Evolutionary conservation across 306 rosid species (phyloP), one percentile per base, ranked within the genome.

Genomic region (Lathyrus tuberosus): DNA sequence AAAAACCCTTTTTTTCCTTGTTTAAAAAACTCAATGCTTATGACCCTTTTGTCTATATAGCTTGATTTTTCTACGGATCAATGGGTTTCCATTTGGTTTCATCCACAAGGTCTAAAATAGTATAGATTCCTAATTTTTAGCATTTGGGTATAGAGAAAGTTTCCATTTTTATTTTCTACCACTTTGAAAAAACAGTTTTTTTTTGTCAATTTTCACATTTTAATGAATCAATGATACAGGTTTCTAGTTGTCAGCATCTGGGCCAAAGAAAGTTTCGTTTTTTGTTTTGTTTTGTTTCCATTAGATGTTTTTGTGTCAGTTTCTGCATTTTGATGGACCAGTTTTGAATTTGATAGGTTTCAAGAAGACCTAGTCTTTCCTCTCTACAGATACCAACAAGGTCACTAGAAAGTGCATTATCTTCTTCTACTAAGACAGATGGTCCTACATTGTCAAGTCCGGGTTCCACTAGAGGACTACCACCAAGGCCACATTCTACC

Each of bases 341-440:
- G 3, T 2, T 63, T 79, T 54, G 52, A 56, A 24, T 71, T 81
- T 54, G 62, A 62, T 42, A 66, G 26, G 10, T 57, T 81, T 65
- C 87, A 10, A 81, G 86, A 59, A 74, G 80, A 76, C 90, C 97
- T 18, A 76, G 67, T 31, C 85, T 90, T 11, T 68, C 88, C 11
- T 86, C 90, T 48, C 69, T 90, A 71, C 81, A 90, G 77, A 88
- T 90, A 70, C 97, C 97, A 9, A 61, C 65, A 51, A 76, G 92
- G 83, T 76, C 90, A 73, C 42, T 90, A 31, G 96, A 87, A 56
- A 83, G 48, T 77, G 77, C 88, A 72, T 59, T 83, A 58, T 82
- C 89, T 42, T 79, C 80, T 26, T 80, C 75, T 72, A 64, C 79
- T 20, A 84, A 75, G 76, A 65, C 75, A 42, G 96, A 90, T 68